Evolutionary conservation across 1,139 yeast species (phyloP).

Genomic region (Suhomyces taliae): DNA sequence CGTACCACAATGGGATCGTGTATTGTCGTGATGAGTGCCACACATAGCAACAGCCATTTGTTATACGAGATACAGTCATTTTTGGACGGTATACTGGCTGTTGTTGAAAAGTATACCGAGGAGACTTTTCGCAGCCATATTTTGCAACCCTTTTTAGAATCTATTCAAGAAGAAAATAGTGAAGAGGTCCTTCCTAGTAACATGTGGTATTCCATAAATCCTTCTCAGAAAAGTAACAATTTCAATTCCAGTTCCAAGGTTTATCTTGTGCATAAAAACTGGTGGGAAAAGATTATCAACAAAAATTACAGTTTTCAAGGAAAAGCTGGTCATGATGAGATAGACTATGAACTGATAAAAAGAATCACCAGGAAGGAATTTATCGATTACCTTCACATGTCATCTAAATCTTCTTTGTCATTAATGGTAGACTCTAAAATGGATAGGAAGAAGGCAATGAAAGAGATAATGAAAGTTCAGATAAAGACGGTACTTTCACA

Average conservation of each 20-base stretch:
- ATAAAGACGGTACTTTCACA: slow-evolving; percentile 39
- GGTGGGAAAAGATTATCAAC: slow-evolving; percentile 51
- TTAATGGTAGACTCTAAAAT: slow-evolving; percentile 37
- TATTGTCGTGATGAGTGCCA: slow-evolving; percentile 52
- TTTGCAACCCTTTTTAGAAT: slow-evolving; percentile 36
- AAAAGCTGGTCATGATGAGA: slow-evolving; percentile 31
- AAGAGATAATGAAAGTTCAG: slow-evolving; percentile 33
- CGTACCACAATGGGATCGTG: slow-evolving; percentile 57
- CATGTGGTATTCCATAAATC: slow-evolving; percentile 21
- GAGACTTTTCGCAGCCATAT: slow-evolving; percentile 31
- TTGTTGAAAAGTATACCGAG: slow-evolving; percentile 24
- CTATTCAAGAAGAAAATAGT: slow-evolving; percentile 9
- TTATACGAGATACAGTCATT: slow-evolving; percentile 48
- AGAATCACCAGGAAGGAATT: slow-evolving; percentile 29
- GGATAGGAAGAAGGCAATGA: slow-evolving; percentile 26
- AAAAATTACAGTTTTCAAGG: slow-evolving; percentile 39
- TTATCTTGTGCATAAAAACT: slow-evolving; percentile 41
- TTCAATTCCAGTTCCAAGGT: slow-evolving; percentile 22
- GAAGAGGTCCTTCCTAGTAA: slow-evolving; percentile 20
- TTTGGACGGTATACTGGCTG: slow-evolving; percentile 36
- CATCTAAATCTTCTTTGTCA: slow-evolving; percentile 32
- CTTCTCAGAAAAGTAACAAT: slow-evolving; percentile 28
- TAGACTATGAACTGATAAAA: slow-evolving; percentile 28
- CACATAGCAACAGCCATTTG: slow-evolving; percentile 33
- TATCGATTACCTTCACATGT: slow-evolving; percentile 27